Conservation (phyloP, 2,329 filamentous ascomycete genomes). For the Diaporthe amygdali region DNA sequence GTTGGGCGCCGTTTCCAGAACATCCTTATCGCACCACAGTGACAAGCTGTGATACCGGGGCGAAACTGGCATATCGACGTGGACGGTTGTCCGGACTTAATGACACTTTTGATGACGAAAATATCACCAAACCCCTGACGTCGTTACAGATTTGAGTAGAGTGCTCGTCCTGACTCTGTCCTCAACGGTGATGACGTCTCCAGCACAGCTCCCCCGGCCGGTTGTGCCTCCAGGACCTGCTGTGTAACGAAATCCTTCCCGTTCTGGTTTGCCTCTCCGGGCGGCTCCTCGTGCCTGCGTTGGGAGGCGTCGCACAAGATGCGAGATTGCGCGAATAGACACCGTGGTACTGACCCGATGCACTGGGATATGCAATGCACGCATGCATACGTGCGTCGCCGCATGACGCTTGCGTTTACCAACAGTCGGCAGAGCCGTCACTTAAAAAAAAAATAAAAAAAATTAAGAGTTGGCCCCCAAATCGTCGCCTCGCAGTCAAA, state of each 20-base stretch:
- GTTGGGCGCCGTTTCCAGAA: not conserved
- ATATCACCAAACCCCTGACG: not conserved
- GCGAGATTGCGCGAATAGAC: not conserved
- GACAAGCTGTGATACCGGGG: not conserved
- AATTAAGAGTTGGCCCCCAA: not conserved
- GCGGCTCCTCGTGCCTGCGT: not conserved
- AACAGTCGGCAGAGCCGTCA: not conserved
- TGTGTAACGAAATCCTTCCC: not conserved
- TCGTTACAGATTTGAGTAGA: not conserved
- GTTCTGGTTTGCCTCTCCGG: not conserved
- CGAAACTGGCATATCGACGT: not conserved
- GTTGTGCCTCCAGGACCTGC: not conserved
- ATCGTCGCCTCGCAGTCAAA: not conserved
- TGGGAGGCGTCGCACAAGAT: not conserved
- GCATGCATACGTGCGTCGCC: not conserved
- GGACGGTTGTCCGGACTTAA: not conserved
- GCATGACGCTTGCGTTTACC: not conserved
- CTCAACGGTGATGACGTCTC: not conserved
- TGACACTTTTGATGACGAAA: not conserved
- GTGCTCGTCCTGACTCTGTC: not conserved
- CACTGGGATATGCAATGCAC: slow-evolving; percentile 5
- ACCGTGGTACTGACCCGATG: not conserved
- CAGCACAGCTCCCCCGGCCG: not conserved
- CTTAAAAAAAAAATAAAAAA: too few relatives aligned
- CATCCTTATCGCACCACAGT: not conserved